Base-by-base conservation (phyloP, 2,329 filamentous ascomycete species). In the Penicillium sp. region DNA sequence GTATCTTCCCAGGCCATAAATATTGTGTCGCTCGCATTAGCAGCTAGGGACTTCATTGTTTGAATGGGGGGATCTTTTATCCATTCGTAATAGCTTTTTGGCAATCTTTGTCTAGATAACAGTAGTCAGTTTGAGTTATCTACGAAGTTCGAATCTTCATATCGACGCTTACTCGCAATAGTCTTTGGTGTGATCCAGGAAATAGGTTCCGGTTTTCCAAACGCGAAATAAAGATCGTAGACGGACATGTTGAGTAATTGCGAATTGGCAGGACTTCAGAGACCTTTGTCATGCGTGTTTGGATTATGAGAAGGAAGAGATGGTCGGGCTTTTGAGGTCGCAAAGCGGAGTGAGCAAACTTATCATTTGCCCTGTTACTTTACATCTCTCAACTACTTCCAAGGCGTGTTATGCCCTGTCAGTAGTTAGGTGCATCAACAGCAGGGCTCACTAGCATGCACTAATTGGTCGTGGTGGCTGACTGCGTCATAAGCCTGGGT, bases 211-310 rank as follows among this genome's bases (percentile, higher is more conserved):
- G 49, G 49, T 28, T 51, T 51, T 11, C 49, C 40, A 14, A 51
- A 51, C 5, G 42, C 16, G 11, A 51, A 51, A 23, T 37, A 51
- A 18, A 51, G 49, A 37, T 51, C 49, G 26, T 51, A 51, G 14
- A 51, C 49, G 6, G 49, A 46, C 49, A 51, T 51, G 26, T n/a
- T 26, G 37, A 42, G 23, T 16, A 11, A n/a, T 43, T 3, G 13
- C 6, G 23, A 13, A 18, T 43, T 7, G 9, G 14, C 14, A 26
- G n/a, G 8, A 7, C 16, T 18, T 36, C n/a, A n/a, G n/a, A n/a
- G n/a, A n/a, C n/a, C n/a, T 36, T 18, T 13, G 5, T 16, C n/a
- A 16, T 36, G 9, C 2, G 33, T 36, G 16, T 14, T 18, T 31
- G 29, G 14, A 14, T 31, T 31, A 31, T 4, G 11, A 31, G 11